phyloP scores from a whole-genome alignment of 75 land plant genomes.

The Cupressus sempervirens region DNA sequence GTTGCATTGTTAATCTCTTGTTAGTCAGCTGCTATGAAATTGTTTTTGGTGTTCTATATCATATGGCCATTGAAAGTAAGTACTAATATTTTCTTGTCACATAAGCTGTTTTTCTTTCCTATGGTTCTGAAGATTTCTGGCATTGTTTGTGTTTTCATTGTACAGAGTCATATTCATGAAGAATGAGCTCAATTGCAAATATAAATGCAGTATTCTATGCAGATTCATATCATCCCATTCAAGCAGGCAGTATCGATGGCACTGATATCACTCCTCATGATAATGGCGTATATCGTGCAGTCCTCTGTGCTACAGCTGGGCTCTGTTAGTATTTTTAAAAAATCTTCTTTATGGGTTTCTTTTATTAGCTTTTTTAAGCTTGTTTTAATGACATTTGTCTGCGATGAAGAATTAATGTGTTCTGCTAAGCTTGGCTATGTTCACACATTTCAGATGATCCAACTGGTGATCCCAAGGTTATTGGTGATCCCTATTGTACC shows the following conservation, averaged over 20 bases:
- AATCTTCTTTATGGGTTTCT: background rate
- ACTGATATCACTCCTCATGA: constrained; percentile 95
- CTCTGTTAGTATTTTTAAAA: constrained; percentile 48
- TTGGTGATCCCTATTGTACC: constrained; percentile 90
- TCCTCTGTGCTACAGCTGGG: constrained; percentile 69
- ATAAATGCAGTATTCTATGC: constrained; percentile 83
- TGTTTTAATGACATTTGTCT: background rate
- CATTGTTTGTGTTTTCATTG: background rate
- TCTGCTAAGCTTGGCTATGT: background rate
- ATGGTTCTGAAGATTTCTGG: background rate
- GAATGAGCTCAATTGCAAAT: constrained; percentile 10
- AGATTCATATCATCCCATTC: constrained; percentile 83
- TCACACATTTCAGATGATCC: constrained; percentile 71
- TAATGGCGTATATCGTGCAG: constrained; percentile 82
- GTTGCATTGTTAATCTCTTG: background rate
- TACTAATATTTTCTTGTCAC: background rate
- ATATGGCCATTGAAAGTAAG: background rate
- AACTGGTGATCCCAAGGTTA: constrained; percentile 75
- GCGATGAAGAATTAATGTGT: background rate
- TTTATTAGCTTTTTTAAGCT: background rate
- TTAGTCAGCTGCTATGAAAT: background rate
- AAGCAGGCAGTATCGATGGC: constrained; percentile 99
- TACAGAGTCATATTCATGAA: background rate
- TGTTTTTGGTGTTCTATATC: background rate
- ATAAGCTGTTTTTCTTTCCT: background rate